A percentile compares a stretch with the other conserved stretches of the same genome.
Evolutionary conservation across 2,329 filamentous ascomycete genomes (phyloP).

Genomic region (Metarhizium anisopliae): DNA sequence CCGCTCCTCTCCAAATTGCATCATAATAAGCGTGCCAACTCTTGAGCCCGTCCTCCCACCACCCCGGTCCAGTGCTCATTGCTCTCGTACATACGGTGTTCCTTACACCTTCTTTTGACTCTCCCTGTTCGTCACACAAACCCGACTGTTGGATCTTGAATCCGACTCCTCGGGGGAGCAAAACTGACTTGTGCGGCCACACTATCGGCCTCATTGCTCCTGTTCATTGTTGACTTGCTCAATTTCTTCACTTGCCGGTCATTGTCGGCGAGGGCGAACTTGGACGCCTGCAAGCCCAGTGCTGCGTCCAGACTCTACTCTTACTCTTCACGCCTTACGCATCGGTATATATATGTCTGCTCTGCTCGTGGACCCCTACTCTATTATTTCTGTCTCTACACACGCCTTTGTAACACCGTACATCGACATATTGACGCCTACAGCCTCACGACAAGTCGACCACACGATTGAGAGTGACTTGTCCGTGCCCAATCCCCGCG

Average conservation of each 20-base stretch:
- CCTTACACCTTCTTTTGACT: neutral
- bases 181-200: neutral
- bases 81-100: neutral
- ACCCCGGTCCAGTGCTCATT: neutral
- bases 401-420: neutral
- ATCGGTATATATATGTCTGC: neutral
- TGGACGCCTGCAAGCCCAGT: neutral
- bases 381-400: neutral
- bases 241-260: neutral
- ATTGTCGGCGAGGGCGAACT: neutral
- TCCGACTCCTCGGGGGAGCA: neutral
- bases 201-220: neutral
- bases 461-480: neutral
- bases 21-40: neutral
- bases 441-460: neutral
- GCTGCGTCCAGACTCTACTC: neutral
- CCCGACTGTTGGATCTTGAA: neutral
- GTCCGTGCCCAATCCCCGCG: neutral
- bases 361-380: neutral
- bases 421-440: neutral
- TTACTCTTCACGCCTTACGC: neutral
- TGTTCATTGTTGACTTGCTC: neutral
- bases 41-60: neutral
- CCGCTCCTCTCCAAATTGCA: neutral
- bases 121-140: slow-evolving; percentile 3